Conservation (phyloP, 2,329 filamentous ascomycete species). For the Xylariaceae sp. region DNA sequence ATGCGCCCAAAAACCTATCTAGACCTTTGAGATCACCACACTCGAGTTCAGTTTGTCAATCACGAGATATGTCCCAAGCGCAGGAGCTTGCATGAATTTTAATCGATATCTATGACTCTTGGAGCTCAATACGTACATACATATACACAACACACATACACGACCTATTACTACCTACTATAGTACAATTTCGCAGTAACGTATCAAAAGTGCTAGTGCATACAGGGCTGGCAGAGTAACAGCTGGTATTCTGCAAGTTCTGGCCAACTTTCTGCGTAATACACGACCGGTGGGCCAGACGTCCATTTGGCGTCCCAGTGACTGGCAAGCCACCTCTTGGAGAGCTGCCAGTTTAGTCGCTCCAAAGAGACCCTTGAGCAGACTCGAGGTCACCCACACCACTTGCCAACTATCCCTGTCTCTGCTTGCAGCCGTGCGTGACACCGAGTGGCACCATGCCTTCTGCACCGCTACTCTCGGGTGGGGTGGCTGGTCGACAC, state of each 20-base stretch:
- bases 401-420: slow-evolving; percentile 34
- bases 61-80: background rate
- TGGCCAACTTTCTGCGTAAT: slow-evolving; percentile 31
- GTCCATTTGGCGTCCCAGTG: slow-evolving; percentile 36
- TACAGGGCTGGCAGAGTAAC: slow-evolving; percentile 37
- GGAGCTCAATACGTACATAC: background rate
- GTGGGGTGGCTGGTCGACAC: slow-evolving; percentile 40
- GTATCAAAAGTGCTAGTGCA: slow-evolving; percentile 24
- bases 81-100: too few relatives aligned
- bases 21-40: background rate
- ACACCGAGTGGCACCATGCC: slow-evolving; percentile 41
- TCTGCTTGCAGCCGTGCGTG: slow-evolving; percentile 40
- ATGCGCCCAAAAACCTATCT: slow-evolving; percentile 19
- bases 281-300: slow-evolving; percentile 34
- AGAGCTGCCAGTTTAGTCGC: slow-evolving; percentile 39
- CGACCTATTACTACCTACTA: too few relatives aligned
- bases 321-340: slow-evolving; percentile 43
- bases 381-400: slow-evolving; percentile 27
- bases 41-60: background rate
- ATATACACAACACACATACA: too few relatives aligned
- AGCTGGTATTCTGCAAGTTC: slow-evolving; percentile 36
- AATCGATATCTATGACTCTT: too few relatives aligned
- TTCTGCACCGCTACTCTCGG: slow-evolving; percentile 39
- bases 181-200: slow-evolving; percentile 29
- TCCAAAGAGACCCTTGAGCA: slow-evolving; percentile 24